Conservation (phyloP, 148 eudicot species). For the Agrostemma githago region DNA sequence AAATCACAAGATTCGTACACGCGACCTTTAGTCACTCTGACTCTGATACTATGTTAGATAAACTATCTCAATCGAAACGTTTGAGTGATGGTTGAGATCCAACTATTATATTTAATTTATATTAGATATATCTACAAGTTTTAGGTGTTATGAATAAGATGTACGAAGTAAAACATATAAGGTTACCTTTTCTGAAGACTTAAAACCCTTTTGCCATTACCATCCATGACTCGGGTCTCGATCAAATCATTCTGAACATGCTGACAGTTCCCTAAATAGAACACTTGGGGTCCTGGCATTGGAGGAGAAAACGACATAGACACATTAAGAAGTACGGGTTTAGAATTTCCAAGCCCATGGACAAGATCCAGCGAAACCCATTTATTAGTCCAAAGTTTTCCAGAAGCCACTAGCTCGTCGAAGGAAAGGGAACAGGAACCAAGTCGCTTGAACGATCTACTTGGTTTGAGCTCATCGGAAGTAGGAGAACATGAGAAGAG, state of each 20-base stretch:
- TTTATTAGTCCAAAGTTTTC: constrained; percentile 54
- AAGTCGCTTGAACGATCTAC: constrained; percentile 33
- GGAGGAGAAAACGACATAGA: constrained; percentile 71
- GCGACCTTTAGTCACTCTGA: too few relatives aligned
- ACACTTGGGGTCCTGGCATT: constrained; percentile 45
- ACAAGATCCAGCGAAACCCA: constrained; percentile 67
- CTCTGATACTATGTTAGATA: too few relatives aligned
- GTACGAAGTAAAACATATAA: neutral
- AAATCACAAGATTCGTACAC: too few relatives aligned
- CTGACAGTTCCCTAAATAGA: constrained; percentile 42
- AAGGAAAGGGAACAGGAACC: constrained; percentile 62
- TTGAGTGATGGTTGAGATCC: too few relatives aligned
- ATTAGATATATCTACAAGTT: neutral
- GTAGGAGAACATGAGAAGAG: constrained; percentile 36
- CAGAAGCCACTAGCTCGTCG: constrained; percentile 42
- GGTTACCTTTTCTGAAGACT: constrained; percentile 8
- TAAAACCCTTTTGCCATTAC: neutral
- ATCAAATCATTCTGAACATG: constrained; percentile 15
- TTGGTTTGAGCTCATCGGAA: constrained; percentile 39
- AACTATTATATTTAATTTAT: too few relatives aligned
- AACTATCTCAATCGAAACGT: too few relatives aligned
- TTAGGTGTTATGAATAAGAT: too few relatives aligned
- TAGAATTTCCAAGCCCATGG: constrained; percentile 25
- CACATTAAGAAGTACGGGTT: constrained; percentile 57
- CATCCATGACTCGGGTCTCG: neutral